These are phyloP conservation scores for Heliamphora exappendiculata DNA, from an alignment of 148 eudicot species.

Conservation along the genomic window DNA sequence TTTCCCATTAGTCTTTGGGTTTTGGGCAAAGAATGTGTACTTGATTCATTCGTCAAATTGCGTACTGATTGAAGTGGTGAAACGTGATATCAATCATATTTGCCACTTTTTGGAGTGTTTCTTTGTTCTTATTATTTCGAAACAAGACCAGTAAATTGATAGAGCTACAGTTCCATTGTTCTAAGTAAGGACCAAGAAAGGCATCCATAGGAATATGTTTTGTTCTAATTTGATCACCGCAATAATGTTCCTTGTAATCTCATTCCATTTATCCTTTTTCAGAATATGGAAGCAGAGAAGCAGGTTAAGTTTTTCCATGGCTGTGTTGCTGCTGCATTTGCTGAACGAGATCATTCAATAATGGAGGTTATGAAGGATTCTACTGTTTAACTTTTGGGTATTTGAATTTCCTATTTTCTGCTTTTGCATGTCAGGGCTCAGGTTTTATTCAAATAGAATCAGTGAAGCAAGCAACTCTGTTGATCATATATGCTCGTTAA, in stretches of 20 bases:
- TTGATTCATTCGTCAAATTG: background rate
- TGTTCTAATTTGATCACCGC: background rate
- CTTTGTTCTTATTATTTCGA: background rate
- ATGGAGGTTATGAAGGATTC: constrained; percentile 54
- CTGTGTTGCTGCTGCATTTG: constrained; percentile 73
- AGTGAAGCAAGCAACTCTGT: background rate
- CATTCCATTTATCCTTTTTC: constrained; percentile 10
- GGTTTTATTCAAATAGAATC: background rate
- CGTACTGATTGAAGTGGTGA: background rate
- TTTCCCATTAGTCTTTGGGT: background rate
- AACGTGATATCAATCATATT: background rate
- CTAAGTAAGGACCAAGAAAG: background rate
- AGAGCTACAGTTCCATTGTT: background rate
- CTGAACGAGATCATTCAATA: constrained; percentile 88
- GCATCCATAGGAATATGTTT: background rate
- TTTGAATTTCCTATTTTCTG: constrained; percentile 6
- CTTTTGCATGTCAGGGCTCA: background rate
- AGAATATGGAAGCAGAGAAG: constrained; percentile 75
- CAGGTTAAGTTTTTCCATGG: constrained; percentile 83
- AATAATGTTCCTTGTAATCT: background rate
- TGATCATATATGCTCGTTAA: background rate
- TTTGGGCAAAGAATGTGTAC: background rate
- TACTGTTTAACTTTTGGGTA: background rate
- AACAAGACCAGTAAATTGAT: background rate
- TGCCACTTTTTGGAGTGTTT: background rate